Conservation (phyloP, 2,329 filamentous ascomycete species). For the Aspergillus quadrilineatus region DNA sequence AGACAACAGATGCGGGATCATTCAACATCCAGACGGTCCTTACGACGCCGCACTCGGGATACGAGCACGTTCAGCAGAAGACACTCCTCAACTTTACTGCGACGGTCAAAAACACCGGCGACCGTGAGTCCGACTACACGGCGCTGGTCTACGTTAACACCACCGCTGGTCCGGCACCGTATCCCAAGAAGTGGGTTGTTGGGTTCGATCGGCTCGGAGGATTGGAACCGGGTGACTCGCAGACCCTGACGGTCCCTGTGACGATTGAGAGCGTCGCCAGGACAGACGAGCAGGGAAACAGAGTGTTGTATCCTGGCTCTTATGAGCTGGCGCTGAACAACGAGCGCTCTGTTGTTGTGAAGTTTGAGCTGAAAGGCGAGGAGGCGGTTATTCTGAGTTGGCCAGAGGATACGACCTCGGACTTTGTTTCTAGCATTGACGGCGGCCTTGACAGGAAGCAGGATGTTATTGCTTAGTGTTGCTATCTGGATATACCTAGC, state of each 20-base stretch:
- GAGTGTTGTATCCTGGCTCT: slow-evolving; percentile 43
- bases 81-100: slow-evolving; percentile 41
- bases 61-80: slow-evolving; percentile 33
- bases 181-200: slow-evolving; percentile 45
- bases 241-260: slow-evolving; percentile 35
- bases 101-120: slow-evolving; percentile 39
- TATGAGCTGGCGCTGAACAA: slow-evolving; percentile 45
- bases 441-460: not conserved
- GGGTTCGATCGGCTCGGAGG: slow-evolving; percentile 37
- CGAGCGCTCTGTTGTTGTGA: slow-evolving; percentile 35
- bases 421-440: not conserved
- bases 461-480: not conserved
- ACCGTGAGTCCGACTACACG: slow-evolving; percentile 40
- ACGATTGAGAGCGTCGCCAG: slow-evolving; percentile 41
- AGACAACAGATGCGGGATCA: not conserved
- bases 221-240: slow-evolving; percentile 24
- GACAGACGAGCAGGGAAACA: slow-evolving; percentile 38
- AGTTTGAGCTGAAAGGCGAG: slow-evolving; percentile 36
- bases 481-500: no score
- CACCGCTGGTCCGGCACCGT: slow-evolving; percentile 41
- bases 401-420: slow-evolving; percentile 25
- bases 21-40: slow-evolving; percentile 39
- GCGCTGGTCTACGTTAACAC: slow-evolving; percentile 42
- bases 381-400: slow-evolving; percentile 34
- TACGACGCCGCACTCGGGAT: slow-evolving; percentile 26